Evolutionary conservation across 2,329 filamentous ascomycete genomes (phyloP), one percentile per base, ranked within the genome.

Genomic region (Arthrobotrys sphaeroides): DNA sequence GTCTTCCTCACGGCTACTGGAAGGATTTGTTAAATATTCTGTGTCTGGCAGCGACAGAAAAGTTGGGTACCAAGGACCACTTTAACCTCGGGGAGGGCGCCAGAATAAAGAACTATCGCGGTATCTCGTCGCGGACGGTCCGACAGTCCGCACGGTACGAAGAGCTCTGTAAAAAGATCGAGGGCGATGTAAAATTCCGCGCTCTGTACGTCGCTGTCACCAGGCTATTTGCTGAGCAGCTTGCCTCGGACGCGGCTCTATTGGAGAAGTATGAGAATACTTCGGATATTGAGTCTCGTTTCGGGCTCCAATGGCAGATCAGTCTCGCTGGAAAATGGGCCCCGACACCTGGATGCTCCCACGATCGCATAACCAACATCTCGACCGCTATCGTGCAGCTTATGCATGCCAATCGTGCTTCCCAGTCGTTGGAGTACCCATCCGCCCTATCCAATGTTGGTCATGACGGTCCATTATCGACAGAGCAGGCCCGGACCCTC

Each of bases 271-370:
- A 88, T 0, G 79, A 82, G 2, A 79, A 80, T 7, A 82, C 85
- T 28, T 78, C 81, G 13, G 69, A 67, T 6, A 16, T 5, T 6
- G 16, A 67, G 10, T 81, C 82, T 45, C 83, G 83, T 5, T 83
- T 83, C 78, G 82, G 82, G 24, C 16, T 73, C 2, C n/a, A 47
- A 53, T 73, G 69, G 69, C 80, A 80, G 12, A 84, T 89, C 64
- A 88, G 86, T 0, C 84, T 89, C 0, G 87, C 86, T 66, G 87
- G 84, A 1, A 90, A 90, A 75, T 89, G 88, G 88, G 86, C 87
- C 0, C 88, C 88, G 0, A 85, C 85, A 0, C 83, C 85, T 16
- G 84, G 84, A 33, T 83, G 83, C 38, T 87, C 87, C 77, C 87
- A 89, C 77, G 88, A 89, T 80, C 85, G 85, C 77, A 85, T 88